Evolutionary conservation across 495 filamentous ascomycete species (phyloP).

Genomic region (Copromyces sp.): DNA sequence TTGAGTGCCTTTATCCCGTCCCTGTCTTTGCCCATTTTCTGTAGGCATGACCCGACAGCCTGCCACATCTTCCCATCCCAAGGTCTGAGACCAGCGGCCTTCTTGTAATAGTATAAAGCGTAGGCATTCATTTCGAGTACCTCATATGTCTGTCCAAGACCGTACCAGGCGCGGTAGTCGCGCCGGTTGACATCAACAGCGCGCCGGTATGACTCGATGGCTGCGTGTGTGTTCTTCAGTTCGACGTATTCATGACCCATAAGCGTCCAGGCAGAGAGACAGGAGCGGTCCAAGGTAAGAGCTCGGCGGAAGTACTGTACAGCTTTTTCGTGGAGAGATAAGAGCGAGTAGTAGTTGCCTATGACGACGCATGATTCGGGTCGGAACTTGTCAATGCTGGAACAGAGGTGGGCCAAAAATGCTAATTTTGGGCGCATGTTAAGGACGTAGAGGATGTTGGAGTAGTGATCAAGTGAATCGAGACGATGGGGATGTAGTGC

Average conservation of each 20-base stretch:
- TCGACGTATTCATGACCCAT: constrained; percentile 99
- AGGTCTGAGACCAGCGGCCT: constrained; percentile 77
- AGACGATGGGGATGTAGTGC: constrained; percentile 75
- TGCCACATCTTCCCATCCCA: constrained; percentile 99
- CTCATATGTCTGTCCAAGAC: constrained; percentile 93
- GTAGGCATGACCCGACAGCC: constrained; percentile 83
- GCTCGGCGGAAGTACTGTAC: constrained; percentile 96
- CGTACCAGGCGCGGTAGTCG: constrained; percentile 98
- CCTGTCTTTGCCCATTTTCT: constrained; percentile 68
- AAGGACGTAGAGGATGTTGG: constrained; percentile 94
- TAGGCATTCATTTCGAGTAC: constrained; percentile 97
- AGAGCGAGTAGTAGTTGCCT: constrained; percentile 91
- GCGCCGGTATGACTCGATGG: constrained; percentile 92
- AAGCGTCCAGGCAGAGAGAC: constrained; percentile 90
- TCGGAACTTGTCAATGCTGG: constrained; percentile 85
- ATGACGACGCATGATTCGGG: constrained; percentile 96
- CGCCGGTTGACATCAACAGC: constrained; percentile 94
- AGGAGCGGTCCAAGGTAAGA: constrained; percentile 84
- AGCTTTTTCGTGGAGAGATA: constrained; percentile 94
- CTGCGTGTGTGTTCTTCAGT: constrained; percentile 97
- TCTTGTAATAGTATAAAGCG: constrained; percentile 94
- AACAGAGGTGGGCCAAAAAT: constrained; percentile 83
- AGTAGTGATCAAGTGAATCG: constrained; percentile 88
- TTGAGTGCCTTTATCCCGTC: constrained; percentile 94
- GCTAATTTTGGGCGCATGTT: constrained; percentile 75